These are phyloP conservation scores for Leishmania aethiopica DNA, from an alignment of 208 protist species.

Conservation along the genomic window DNA sequence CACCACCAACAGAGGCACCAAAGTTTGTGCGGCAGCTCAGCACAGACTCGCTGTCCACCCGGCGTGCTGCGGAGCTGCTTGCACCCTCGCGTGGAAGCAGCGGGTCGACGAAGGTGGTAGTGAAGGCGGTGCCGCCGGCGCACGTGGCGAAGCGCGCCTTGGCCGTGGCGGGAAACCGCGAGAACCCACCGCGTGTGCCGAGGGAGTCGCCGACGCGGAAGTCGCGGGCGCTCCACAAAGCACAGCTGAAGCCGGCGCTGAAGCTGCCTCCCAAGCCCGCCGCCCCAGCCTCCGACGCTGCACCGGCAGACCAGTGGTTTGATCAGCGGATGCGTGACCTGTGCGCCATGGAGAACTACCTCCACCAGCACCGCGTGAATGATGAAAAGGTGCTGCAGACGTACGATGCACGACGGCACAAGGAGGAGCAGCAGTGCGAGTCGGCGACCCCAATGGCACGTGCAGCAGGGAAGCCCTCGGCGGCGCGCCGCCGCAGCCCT, in stretches of 20 bases:
- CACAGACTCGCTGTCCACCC: constrained; percentile 1
- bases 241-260: constrained; percentile 2
- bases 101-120: constrained; percentile 11
- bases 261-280: constrained; percentile 3
- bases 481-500: constrained; percentile 17
- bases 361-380: constrained; percentile 68
- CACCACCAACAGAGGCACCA: background rate
- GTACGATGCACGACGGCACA: constrained; percentile 34
- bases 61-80: constrained; percentile 11
- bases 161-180: constrained; percentile 15
- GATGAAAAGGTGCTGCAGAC: constrained; percentile 63
- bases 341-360: constrained; percentile 70
- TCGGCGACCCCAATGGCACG: background rate
- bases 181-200: constrained; percentile 8
- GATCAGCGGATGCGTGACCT: constrained; percentile 49
- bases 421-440: constrained; percentile 23
- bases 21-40: constrained; percentile 26
- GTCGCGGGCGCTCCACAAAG: background rate
- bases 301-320: constrained; percentile 30
- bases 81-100: constrained; percentile 4
- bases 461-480: constrained; percentile 4
- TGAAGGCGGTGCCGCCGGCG: constrained; percentile 26
- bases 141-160: constrained; percentile 11
- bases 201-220: constrained; percentile 20
- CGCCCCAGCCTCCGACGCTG: background rate